Base-by-base conservation (phyloP, 495 filamentous ascomycete genomes). In the Schizothecium vesticola region DNA sequence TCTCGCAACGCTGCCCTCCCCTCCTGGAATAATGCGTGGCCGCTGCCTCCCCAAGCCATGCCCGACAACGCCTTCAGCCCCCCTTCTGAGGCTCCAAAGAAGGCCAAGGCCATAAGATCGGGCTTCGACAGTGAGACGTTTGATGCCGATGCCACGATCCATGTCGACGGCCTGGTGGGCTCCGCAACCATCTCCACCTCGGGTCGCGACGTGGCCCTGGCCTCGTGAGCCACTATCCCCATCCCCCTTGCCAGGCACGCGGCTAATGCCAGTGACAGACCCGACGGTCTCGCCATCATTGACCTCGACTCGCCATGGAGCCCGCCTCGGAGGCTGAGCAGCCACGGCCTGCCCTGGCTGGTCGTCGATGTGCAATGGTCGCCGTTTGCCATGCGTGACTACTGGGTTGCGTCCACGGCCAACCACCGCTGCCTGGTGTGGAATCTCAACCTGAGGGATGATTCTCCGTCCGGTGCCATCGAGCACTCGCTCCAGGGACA, bases 351-450 rank as follows among this genome's bases (percentile, higher is more conserved):
- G 9, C 89, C 91, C n/a, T 97, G 94, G 92, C 88, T 96, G 63
- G 94, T 98, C 5, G 92, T 94, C n/a, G 94, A 98, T 78, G 94
- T 98, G 56, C 94, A 98, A 78, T 98, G 94, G 94, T 96, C 92
- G 6, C 94, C 94, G 16, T 97, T 97, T 71, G 90, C 93, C 11
- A 88, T 87, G 9, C 87, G 94, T 59, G 90, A 96, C 72, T 92
- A 91, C 71, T 97, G 94, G 94, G 91, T 98, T 24, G 92, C 90
- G 25, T 96, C 92, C 58, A 96, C 94, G 3, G 92, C 92, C 28
- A 97, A 97, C 73, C 93, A 97, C 75, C 96, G 96, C 75, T 95
- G 94, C 24, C 83, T 98, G 61, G 92, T 98, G 10, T 97, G 93
- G 94, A 98, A 97, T 75, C 81, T 98, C 71, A 91, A 88, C 56